Evolutionary conservation across 2,329 filamentous ascomycete genomes (phyloP).

Genomic region (Helicocarpus griseus): DNA sequence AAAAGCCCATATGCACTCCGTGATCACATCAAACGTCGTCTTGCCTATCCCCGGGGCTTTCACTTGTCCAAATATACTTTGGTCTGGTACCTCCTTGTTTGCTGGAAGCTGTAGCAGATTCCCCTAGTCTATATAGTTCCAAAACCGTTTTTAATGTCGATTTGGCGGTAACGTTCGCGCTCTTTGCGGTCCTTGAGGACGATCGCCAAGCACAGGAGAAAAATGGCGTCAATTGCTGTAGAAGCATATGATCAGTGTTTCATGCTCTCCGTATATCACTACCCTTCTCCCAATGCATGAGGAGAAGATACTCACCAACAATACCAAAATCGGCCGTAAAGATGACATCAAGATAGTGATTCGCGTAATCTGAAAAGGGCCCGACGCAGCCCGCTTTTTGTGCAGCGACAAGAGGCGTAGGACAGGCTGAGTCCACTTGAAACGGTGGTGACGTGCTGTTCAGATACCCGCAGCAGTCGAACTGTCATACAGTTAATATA

Average conservation of each 20-base stretch:
- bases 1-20: too few species aligned
- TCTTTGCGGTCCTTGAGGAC: slow-evolving; percentile 74
- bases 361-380: slow-evolving; percentile 58
- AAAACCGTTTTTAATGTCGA: slow-evolving; percentile 66
- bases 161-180: slow-evolving; percentile 65
- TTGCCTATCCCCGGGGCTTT: too few species aligned
- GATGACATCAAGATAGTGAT: slow-evolving; percentile 61
- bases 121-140: slow-evolving; percentile 42
- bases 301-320: slow-evolving; percentile 44
- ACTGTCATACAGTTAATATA: too few species aligned
- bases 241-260: background rate
- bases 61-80: too few species aligned
- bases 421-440: slow-evolving; percentile 57
- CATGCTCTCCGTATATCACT: background rate
- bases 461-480: slow-evolving; percentile 70
- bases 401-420: slow-evolving; percentile 60
- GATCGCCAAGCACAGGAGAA: slow-evolving; percentile 63
- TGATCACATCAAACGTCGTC: too few species aligned
- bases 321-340: slow-evolving; percentile 75
- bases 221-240: slow-evolving; percentile 52
- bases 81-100: too few species aligned
- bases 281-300: background rate
- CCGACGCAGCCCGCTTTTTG: slow-evolving; percentile 60
- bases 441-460: slow-evolving; percentile 65
- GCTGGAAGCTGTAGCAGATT: too few species aligned